Percentiles rank a stretch among this genome's conserved stretches.
phyloP scores from a whole-genome alignment of 2,329 filamentous ascomycete species.

The Herpotrichia juniperi region DNA sequence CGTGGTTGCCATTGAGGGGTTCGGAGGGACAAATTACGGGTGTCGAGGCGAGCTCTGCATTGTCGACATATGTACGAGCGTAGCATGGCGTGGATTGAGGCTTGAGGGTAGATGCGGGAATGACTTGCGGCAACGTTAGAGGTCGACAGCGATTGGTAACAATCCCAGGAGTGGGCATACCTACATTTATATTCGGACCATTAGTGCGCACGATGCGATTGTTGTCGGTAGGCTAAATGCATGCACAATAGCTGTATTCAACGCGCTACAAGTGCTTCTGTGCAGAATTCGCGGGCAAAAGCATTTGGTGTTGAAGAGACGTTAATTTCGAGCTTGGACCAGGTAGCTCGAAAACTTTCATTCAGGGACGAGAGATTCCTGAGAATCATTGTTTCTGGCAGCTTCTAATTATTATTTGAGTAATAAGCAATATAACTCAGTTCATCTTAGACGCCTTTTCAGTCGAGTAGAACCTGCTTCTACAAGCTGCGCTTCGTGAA shows the following conservation, averaged over 20 bases:
- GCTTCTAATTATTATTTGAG: too few species aligned
- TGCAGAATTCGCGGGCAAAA: too few species aligned
- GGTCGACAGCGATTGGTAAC: background rate
- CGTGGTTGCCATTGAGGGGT: conserved; percentile 36
- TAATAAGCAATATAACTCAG: too few species aligned
- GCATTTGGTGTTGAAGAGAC: too few species aligned
- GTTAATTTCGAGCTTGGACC: too few species aligned
- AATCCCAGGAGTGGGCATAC: background rate
- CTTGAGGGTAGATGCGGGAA: background rate
- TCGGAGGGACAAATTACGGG: conserved; percentile 14
- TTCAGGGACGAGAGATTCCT: too few species aligned
- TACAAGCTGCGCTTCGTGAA: too few species aligned
- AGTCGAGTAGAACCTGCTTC: too few species aligned
- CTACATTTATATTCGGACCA: background rate
- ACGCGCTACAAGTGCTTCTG: too few species aligned
- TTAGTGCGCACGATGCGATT: background rate
- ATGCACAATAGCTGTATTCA: background rate
- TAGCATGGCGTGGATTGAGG: conserved; percentile 30
- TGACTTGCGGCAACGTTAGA: background rate
- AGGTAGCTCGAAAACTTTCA: too few species aligned
- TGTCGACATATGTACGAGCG: conserved; percentile 41
- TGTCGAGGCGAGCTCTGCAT: conserved; percentile 32
- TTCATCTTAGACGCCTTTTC: too few species aligned
- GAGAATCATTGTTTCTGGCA: too few species aligned
- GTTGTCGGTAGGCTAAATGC: background rate